phyloP scores from a whole-genome alignment of 805 yeast genomes.

The Wickerhamomyces sydowiorum region DNA sequence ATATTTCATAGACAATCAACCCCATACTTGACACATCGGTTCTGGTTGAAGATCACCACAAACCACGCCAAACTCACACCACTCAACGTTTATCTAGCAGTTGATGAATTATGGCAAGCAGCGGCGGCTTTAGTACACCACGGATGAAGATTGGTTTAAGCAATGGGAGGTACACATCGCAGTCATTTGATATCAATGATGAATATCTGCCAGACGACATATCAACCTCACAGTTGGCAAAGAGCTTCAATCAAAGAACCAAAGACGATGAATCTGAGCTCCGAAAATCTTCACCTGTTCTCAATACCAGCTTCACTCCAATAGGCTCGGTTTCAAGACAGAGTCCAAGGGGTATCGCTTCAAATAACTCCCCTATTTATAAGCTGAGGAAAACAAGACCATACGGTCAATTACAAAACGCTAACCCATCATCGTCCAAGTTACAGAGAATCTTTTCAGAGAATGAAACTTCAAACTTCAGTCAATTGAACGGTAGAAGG shows the following conservation, averaged over 20 bases:
- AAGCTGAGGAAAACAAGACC: slow-evolving; percentile 17
- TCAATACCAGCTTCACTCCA: not conserved
- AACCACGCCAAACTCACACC: too few relatives aligned
- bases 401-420: slow-evolving; percentile 18
- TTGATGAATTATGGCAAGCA: not conserved
- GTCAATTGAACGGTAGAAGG: slow-evolving; percentile 46
- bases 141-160: too few relatives aligned
- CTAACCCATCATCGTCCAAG: slow-evolving; percentile 19
- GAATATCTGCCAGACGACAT: not conserved
- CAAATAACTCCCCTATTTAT: slow-evolving; percentile 3
- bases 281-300: not conserved
- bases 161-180: too few relatives aligned
- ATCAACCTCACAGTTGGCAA: not conserved
- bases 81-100: too few relatives aligned
- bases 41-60: too few relatives aligned
- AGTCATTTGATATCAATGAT: not conserved
- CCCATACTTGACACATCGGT: too few relatives aligned
- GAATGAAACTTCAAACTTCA: slow-evolving; percentile 56
- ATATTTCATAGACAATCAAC: too few relatives aligned
- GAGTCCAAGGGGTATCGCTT: not conserved
- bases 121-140: too few relatives aligned
- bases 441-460: slow-evolving; percentile 59
- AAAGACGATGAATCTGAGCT: not conserved
- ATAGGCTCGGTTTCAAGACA: not conserved
- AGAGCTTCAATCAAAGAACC: not conserved